Evolutionary conservation across 192 early-diverging fungal species (phyloP).

Genomic region (Backusella psychrophila): DNA sequence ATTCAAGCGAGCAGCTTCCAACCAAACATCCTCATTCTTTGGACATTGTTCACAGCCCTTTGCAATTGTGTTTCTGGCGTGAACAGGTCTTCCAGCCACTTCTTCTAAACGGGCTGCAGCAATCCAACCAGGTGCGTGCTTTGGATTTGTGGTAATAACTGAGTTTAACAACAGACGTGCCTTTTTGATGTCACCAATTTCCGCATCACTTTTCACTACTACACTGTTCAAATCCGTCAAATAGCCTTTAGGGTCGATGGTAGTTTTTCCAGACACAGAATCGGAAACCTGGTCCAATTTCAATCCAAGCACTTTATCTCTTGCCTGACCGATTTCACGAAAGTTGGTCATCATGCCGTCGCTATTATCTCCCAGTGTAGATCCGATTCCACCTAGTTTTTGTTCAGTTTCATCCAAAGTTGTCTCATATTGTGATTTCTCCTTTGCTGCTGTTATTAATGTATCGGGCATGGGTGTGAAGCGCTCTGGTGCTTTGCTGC

Average conservation of each 20-base stretch:
- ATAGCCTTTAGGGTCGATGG: conserved; percentile 95
- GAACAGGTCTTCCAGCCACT: conserved; percentile 74
- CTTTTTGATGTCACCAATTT: conserved; percentile 87
- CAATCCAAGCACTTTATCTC: conserved; percentile 87
- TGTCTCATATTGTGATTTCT: conserved; percentile 51
- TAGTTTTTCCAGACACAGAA: conserved; percentile 82
- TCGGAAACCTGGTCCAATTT: conserved; percentile 93
- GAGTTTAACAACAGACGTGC: conserved; percentile 86
- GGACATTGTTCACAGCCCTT: conserved; percentile 96
- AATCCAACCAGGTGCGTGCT: conserved; percentile 98
- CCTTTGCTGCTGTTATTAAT: conserved; percentile 50
- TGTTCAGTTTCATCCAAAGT: conserved; percentile 64
- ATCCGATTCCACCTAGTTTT: conserved; percentile 59
- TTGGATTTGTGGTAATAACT: conserved; percentile 91
- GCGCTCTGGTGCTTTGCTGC: conserved; percentile 53
- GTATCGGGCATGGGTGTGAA: conserved; percentile 66
- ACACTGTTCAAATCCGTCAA: conserved; percentile 89
- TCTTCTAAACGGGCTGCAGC: conserved; percentile 97
- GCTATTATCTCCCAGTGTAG: conserved; percentile 19
- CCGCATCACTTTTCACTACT: conserved; percentile 75
- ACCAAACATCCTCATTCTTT: conserved; percentile 94
- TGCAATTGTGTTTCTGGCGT: conserved; percentile 84
- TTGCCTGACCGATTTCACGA: conserved; percentile 87
- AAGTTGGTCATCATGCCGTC: conserved; percentile 80
- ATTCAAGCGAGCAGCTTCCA: conserved; percentile 92